phyloP scores from a whole-genome alignment of 306 rosid genomes.

The Benincasa hispida region DNA sequence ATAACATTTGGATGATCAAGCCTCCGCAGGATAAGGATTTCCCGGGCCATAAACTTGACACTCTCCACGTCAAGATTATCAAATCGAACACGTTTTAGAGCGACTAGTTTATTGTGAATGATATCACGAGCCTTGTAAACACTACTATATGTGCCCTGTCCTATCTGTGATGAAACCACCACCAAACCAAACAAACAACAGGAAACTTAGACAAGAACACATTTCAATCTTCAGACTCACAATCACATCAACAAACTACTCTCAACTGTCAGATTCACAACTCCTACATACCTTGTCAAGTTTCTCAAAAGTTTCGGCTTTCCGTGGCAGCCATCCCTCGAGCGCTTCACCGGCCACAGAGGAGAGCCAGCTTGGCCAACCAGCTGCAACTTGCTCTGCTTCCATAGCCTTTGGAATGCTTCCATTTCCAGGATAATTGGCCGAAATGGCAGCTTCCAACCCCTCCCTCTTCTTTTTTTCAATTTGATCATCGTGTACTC shows the following conservation, averaged over 20 bases:
- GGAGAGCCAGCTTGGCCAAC: constrained; percentile 95
- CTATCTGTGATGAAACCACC: constrained; percentile 52
- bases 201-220: neutral
- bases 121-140: constrained; percentile 90
- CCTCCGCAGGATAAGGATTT: constrained; percentile 73
- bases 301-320: constrained; percentile 69
- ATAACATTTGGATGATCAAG: constrained; percentile 88
- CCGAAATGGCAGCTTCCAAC: constrained; percentile 16
- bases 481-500: constrained; percentile 28
- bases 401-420: constrained; percentile 47
- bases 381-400: constrained; percentile 88
- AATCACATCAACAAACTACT: neutral
- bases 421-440: constrained; percentile 37
- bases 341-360: constrained; percentile 78
- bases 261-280: neutral
- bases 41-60: constrained; percentile 94
- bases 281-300: constrained; percentile 42
- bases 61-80: constrained; percentile 85
- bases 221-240: neutral
- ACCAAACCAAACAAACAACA: constrained; percentile 14
- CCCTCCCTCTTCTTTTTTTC: constrained; percentile 35
- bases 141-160: constrained; percentile 90
- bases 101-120: constrained; percentile 45
- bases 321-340: constrained; percentile 74
- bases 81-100: constrained; percentile 80